Conservation (phyloP, 805 yeast genomes). For the Candida railenensis region DNA sequence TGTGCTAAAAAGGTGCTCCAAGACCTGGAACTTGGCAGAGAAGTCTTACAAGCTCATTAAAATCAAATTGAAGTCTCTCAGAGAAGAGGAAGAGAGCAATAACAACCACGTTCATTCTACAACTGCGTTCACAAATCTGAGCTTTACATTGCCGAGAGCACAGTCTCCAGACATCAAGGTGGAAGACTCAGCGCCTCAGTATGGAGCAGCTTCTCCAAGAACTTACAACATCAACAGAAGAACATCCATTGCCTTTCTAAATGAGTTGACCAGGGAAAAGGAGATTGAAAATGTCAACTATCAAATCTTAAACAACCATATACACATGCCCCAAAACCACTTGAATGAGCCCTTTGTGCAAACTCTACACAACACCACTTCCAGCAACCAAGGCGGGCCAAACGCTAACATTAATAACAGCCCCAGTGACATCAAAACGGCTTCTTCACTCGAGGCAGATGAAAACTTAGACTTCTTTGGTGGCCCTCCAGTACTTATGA, state of each 20-base stretch:
- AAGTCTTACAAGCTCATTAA: conserved; percentile 43
- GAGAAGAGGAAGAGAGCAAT: neutral
- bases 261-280: neutral
- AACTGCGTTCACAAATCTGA: neutral
- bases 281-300: neutral
- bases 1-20: conserved; percentile 40
- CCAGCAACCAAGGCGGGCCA: neutral
- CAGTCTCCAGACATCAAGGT: neutral
- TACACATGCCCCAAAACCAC: neutral
- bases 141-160: neutral
- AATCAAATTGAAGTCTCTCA: conserved; percentile 23
- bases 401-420: neutral
- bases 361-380: too few species aligned
- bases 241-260: neutral
- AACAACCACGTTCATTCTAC: neutral
- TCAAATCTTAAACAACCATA: neutral
- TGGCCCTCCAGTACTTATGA: conserved; percentile 54
- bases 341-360: too few species aligned
- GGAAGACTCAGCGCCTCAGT: neutral
- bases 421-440: neutral
- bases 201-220: neutral
- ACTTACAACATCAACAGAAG: neutral
- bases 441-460: conserved; percentile 10
- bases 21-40: conserved; percentile 48
- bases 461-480: conserved; percentile 43